phyloP scores from a whole-genome alignment of 306 rosid species.

The Abrus pulchellus region DNA sequence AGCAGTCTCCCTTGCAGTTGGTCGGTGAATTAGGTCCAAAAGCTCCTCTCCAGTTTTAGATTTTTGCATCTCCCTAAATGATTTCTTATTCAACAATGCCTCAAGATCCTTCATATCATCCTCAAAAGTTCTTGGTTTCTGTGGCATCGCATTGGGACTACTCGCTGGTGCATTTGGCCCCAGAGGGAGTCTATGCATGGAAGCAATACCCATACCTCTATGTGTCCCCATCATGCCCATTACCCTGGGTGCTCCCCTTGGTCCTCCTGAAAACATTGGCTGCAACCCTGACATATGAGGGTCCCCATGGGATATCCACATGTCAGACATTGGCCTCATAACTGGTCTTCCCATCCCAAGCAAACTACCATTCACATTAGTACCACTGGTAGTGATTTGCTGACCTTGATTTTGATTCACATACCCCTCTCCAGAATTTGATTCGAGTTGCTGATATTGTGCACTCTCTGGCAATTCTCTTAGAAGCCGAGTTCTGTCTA shows the following conservation, averaged over 20 bases:
- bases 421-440: constrained; percentile 61
- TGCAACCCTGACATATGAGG: constrained; percentile 64
- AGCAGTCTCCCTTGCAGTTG: constrained; percentile 95
- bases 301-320: constrained; percentile 86
- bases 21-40: constrained; percentile 93
- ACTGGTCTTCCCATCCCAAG: constrained; percentile 71
- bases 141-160: constrained; percentile 59
- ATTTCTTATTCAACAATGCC: constrained; percentile 91
- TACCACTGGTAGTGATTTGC: constrained; percentile 47
- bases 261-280: constrained; percentile 72
- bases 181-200: constrained; percentile 73
- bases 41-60: constrained; percentile 97
- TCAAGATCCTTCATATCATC: constrained; percentile 92
- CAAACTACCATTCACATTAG: constrained; percentile 64
- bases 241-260: constrained; percentile 70
- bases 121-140: constrained; percentile 69
- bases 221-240: constrained; percentile 74
- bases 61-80: constrained; percentile 82
- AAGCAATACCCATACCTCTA: constrained; percentile 71
- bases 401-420: constrained; percentile 62
- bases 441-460: constrained; percentile 58
- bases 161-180: constrained; percentile 64
- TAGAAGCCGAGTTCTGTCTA: constrained; percentile 78
- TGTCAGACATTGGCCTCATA: constrained; percentile 68
- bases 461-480: constrained; percentile 88